phyloP scores from a whole-genome alignment of 2,329 filamentous ascomycete species.

The Paraphaeosphaeria sporulosa region DNA sequence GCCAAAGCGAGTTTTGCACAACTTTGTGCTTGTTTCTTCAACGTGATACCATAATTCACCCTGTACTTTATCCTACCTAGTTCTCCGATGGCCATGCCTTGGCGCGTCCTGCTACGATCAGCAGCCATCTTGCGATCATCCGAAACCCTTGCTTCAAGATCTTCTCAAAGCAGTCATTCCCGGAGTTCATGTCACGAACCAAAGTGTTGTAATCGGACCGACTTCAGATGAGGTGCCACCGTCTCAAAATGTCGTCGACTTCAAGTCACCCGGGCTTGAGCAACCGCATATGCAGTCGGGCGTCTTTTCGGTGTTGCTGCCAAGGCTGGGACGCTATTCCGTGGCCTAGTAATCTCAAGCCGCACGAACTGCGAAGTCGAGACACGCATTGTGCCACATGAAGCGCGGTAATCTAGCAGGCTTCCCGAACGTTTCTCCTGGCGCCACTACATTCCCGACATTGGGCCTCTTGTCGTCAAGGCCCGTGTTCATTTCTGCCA shows the following conservation, averaged over 20 bases:
- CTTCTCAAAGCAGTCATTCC: not conserved
- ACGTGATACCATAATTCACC: constrained; percentile 10
- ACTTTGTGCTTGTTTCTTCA: not conserved
- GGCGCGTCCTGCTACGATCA: not conserved
- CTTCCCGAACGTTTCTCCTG: not conserved
- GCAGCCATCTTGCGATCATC: not conserved
- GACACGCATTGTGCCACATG: not conserved
- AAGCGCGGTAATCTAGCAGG: not conserved
- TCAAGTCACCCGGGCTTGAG: no score
- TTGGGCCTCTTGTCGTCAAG: not conserved
- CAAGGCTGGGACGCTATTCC: not conserved
- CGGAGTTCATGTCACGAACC: not conserved
- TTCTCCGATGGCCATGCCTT: not conserved
- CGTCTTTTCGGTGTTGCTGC: not conserved
- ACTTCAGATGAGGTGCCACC: not conserved
- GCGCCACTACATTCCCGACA: not conserved
- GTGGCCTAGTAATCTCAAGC: not conserved
- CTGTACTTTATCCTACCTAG: constrained; percentile 3
- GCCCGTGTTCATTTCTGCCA: not conserved
- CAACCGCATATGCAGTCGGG: not conserved
- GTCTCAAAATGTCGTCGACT: not conserved
- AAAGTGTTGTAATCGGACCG: not conserved
- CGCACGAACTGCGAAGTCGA: not conserved
- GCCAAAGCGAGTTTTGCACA: not conserved
- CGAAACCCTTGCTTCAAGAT: constrained; percentile 1